These are phyloP conservation scores for Pythium sukuiense DNA, from an alignment of 352 stramenopile species.

Conservation along the genomic window DNA sequence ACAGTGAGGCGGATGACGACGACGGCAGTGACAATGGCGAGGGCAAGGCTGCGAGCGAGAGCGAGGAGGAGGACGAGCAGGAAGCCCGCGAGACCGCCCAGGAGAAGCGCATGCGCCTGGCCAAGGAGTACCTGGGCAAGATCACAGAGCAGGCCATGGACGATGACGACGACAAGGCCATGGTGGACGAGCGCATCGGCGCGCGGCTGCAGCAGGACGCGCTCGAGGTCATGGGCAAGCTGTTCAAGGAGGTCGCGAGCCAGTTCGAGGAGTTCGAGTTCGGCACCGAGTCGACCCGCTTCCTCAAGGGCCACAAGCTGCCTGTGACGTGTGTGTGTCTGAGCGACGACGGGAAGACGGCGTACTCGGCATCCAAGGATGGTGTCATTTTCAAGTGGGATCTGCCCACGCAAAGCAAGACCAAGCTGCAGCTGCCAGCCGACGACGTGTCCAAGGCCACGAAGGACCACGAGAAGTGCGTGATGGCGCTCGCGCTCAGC, in stretches of 20 bases:
- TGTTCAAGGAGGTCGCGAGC: constrained; percentile 84
- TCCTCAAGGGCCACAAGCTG: constrained; percentile 73
- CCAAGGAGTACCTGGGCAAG: constrained; percentile 88
- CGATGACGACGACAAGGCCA: constrained; percentile 38
- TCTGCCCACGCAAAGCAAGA: constrained; percentile 79
- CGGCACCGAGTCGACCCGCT: constrained; percentile 72
- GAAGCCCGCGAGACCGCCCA: constrained; percentile 80
- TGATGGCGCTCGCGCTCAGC: constrained; percentile 87
- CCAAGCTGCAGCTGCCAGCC: constrained; percentile 52
- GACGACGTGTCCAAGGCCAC: constrained; percentile 61
- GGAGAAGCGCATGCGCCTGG: constrained; percentile 87
- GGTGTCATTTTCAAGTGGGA: constrained; percentile 91
- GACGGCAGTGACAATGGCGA: constrained; percentile 25
- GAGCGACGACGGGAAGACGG: constrained; percentile 84
- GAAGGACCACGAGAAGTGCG: constrained; percentile 76
- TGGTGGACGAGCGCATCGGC: constrained; percentile 72
- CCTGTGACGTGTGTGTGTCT: constrained; percentile 89
- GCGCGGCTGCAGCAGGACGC: constrained; percentile 83
- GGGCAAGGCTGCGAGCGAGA: constrained; percentile 47
- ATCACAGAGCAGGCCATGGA: constrained; percentile 74
- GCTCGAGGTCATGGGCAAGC: constrained; percentile 82
- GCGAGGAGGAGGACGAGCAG: constrained; percentile 55
- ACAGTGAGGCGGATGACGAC: constrained; percentile 61
- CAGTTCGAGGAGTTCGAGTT: constrained; percentile 86
- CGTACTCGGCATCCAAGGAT: constrained; percentile 93